phyloP scores from a whole-genome alignment of 2,329 filamentous ascomycete species.

The Elsinoe necatrix region DNA sequence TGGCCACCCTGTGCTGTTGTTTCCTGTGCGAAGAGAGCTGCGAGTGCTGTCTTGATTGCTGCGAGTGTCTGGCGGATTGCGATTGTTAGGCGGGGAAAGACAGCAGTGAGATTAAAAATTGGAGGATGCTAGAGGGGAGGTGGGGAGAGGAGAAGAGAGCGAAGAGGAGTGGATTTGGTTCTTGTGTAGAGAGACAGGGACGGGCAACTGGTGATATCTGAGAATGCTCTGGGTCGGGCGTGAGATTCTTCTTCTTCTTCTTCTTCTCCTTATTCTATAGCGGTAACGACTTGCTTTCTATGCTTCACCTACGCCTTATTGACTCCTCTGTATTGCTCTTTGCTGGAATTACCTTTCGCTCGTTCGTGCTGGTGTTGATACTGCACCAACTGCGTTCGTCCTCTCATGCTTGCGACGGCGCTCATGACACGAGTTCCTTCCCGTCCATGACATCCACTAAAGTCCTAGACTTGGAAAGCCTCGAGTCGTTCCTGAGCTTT shows the following conservation, averaged over 20 bases:
- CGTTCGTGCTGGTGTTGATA: background rate
- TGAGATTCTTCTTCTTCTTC: too few relatives aligned
- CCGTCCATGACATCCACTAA: too few relatives aligned
- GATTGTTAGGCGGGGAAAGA: conserved; percentile 20
- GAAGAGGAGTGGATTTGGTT: background rate
- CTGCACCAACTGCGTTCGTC: too few relatives aligned
- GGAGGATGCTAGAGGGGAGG: too few relatives aligned
- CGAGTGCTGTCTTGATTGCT: conserved; percentile 56
- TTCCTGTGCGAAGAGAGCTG: conserved; percentile 57
- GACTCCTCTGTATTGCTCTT: background rate
- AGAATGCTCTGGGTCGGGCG: background rate
- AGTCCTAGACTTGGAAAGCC: too few relatives aligned
- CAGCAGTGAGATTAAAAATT: background rate
- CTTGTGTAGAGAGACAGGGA: background rate
- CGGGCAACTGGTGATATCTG: background rate
- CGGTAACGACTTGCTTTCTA: conserved; percentile 1
- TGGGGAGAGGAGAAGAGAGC: background rate
- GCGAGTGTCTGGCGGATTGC: conserved; percentile 41
- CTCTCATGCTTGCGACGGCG: too few relatives aligned
- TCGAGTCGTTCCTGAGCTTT: too few relatives aligned
- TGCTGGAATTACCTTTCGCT: background rate
- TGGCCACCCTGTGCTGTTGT: conserved; percentile 53
- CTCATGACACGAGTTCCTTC: too few relatives aligned
- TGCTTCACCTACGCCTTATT: background rate
- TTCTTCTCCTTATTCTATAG: background rate